phyloP scores from a whole-genome alignment of 2,329 filamentous ascomycete species.

The Scopulariopsis brevicaulis region DNA sequence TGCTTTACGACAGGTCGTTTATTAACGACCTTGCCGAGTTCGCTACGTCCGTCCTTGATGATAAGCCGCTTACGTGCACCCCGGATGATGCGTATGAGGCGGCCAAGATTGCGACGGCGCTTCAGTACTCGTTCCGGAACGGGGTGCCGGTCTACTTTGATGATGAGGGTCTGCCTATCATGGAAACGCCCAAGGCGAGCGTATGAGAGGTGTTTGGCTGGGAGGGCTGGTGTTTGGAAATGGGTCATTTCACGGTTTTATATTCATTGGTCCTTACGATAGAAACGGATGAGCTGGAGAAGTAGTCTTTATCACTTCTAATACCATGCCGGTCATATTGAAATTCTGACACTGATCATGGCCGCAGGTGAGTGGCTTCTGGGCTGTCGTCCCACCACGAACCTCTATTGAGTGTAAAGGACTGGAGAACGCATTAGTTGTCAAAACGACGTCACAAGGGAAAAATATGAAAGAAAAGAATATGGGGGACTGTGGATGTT shows the following conservation, averaged over 20 bases:
- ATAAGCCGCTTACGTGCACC: constrained; percentile 10
- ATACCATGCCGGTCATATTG: neutral
- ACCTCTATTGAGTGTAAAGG: neutral
- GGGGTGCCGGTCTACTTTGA: constrained; percentile 15
- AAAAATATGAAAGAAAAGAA: neutral
- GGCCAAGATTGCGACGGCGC: constrained; percentile 11
- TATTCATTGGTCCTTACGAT: neutral
- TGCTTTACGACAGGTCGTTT: constrained; percentile 10
- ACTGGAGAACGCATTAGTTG: neutral
- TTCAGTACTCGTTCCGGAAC: constrained; percentile 13
- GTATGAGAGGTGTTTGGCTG: neutral
- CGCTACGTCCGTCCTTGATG: constrained; percentile 9
- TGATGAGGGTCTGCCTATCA: constrained; percentile 11
- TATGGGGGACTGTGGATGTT: neutral
- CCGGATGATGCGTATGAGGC: constrained; percentile 13
- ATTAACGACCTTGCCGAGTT: constrained; percentile 12
- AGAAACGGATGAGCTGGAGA: neutral
- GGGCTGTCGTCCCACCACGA: neutral
- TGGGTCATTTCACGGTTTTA: neutral
- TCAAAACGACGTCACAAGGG: neutral
- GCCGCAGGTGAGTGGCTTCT: neutral
- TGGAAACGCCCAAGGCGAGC: constrained; percentile 7
- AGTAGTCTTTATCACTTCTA: neutral
- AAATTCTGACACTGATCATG: neutral
- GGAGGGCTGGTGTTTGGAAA: neutral